A percentile compares a stretch with the other conserved stretches of the same genome.
These are phyloP conservation scores for Trichocomaceae sp. DNA, from an alignment of 2,329 filamentous ascomycete genomes.

Conservation along the genomic window DNA sequence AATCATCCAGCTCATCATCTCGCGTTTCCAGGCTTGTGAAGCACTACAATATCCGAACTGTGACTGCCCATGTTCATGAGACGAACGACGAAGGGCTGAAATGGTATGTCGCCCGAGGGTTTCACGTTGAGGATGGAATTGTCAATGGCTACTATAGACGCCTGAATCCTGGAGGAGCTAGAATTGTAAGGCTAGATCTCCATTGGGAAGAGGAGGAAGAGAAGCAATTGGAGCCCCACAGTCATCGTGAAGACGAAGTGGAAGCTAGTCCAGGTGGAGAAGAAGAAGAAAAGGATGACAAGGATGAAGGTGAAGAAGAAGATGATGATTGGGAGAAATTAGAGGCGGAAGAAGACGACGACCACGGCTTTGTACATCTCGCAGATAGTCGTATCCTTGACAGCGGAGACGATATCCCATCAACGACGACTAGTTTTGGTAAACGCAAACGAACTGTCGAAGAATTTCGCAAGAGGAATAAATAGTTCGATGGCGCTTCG, in stretches of 20 bases:
- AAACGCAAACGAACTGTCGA: slow-evolving; percentile 15
- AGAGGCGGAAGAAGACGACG: slow-evolving; percentile 31
- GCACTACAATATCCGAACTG: slow-evolving; percentile 45
- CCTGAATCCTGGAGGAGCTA: slow-evolving; percentile 51
- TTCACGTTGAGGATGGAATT: slow-evolving; percentile 44
- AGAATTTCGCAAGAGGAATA: slow-evolving; percentile 4
- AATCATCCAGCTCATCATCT: slow-evolving; percentile 11
- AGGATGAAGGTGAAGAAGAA: slow-evolving; percentile 12
- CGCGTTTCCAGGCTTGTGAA: slow-evolving; percentile 35
- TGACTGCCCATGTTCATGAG: slow-evolving; percentile 60
- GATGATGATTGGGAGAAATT: slow-evolving; percentile 39
- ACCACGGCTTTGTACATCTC: slow-evolving; percentile 27
- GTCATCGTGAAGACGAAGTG: background rate
- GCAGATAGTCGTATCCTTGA: slow-evolving; percentile 29
- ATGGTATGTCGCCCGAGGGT: slow-evolving; percentile 56
- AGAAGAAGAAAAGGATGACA: slow-evolving; percentile 1
- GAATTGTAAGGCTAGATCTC: slow-evolving; percentile 41
- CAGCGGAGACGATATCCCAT: slow-evolving; percentile 14
- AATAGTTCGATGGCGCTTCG: background rate
- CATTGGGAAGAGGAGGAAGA: slow-evolving; percentile 23
- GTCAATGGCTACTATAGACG: slow-evolving; percentile 55
- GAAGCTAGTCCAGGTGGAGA: background rate
- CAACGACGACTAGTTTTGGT: slow-evolving; percentile 7
- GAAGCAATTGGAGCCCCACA: background rate
- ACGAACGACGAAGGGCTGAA: slow-evolving; percentile 53